These are phyloP conservation scores for Botrytis elliptica DNA, from an alignment of 2,329 filamentous ascomycete species.

Conservation along the genomic window DNA sequence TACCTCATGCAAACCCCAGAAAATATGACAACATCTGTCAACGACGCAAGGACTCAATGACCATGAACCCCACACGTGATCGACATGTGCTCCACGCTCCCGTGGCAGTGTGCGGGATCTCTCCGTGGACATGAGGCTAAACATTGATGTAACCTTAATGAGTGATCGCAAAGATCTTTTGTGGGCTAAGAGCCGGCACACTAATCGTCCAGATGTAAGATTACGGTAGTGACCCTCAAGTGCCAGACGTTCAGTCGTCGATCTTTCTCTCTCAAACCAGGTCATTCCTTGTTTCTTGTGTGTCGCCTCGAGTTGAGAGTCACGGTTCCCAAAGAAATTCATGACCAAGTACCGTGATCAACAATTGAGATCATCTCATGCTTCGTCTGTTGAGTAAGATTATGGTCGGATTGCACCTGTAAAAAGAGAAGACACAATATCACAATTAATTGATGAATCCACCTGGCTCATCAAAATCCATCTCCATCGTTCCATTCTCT, in stretches of 20 bases:
- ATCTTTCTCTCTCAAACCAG: neutral
- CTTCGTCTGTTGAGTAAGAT: neutral
- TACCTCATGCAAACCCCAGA: neutral
- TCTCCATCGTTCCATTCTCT: conserved; percentile 31
- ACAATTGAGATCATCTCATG: neutral
- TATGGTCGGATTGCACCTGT: neutral
- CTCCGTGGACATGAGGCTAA: neutral
- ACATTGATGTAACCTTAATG: neutral
- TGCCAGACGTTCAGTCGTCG: neutral
- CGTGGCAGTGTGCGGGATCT: neutral
- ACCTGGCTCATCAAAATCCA: conserved; percentile 19
- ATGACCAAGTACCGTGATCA: neutral
- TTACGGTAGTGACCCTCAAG: neutral
- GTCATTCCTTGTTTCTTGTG: too few species aligned
- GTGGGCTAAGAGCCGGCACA: neutral
- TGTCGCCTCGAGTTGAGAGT: neutral
- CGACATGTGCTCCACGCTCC: neutral
- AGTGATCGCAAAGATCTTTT: neutral
- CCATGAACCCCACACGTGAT: conserved; percentile 10
- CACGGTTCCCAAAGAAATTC: neutral
- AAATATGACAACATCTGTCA: neutral
- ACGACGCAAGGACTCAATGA: neutral
- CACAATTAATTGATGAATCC: neutral
- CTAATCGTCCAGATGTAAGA: neutral
- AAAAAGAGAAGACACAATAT: neutral